Percentiles rank a stretch among this genome's conserved stretches.
These are phyloP conservation scores for Aspergillus carlsbadensis DNA, from an alignment of 495 filamentous ascomycete species.

Conservation along the genomic window DNA sequence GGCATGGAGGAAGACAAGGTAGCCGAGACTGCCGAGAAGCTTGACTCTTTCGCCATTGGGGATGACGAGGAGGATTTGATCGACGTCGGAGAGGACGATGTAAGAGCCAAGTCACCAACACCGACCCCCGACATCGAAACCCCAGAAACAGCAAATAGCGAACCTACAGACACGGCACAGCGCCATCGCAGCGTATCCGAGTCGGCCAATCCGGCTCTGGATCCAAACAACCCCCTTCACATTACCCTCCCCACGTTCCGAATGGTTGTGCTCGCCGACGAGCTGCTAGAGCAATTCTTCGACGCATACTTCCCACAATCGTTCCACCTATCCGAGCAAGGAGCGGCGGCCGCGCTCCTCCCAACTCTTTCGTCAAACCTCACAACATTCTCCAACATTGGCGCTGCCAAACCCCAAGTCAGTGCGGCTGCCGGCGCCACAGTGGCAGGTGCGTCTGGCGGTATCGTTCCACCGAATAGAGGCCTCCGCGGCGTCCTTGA, in stretches of 20 bases:
- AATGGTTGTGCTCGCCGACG: constrained; percentile 96
- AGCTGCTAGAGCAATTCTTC: constrained; percentile 93
- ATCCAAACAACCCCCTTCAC: constrained; percentile 87
- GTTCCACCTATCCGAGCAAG: constrained; percentile 61
- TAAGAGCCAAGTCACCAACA: constrained; percentile 24
- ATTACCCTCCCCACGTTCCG: constrained; percentile 98
- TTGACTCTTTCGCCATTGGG: constrained; percentile 73
- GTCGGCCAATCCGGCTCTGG: constrained; percentile 80
- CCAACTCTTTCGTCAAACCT: constrained; percentile 72
- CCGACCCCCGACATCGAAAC: constrained; percentile 7
- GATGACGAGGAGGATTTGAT: constrained; percentile 76
- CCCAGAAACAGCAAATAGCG: constrained; percentile 10
- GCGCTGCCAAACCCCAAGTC: constrained; percentile 42
- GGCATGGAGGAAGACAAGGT: constrained; percentile 15
- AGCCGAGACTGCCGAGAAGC: constrained; percentile 39
- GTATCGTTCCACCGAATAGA: constrained; percentile 61
- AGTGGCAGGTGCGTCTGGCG: constrained; percentile 46
- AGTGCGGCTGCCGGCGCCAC: constrained; percentile 37
- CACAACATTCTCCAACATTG: constrained; percentile 75
- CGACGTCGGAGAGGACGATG: constrained; percentile 45
- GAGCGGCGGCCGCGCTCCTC: constrained; percentile 43
- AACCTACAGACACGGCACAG: constrained; percentile 11
- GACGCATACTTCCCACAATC: constrained; percentile 74
- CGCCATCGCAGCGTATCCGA: constrained; percentile 30
- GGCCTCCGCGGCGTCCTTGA: constrained; percentile 90